A percentile compares a stretch with the other conserved stretches of the same genome.
These are phyloP conservation scores for Scopulariopsis brevicaulis DNA, from an alignment of 2,329 filamentous ascomycete species.

Conservation along the genomic window DNA sequence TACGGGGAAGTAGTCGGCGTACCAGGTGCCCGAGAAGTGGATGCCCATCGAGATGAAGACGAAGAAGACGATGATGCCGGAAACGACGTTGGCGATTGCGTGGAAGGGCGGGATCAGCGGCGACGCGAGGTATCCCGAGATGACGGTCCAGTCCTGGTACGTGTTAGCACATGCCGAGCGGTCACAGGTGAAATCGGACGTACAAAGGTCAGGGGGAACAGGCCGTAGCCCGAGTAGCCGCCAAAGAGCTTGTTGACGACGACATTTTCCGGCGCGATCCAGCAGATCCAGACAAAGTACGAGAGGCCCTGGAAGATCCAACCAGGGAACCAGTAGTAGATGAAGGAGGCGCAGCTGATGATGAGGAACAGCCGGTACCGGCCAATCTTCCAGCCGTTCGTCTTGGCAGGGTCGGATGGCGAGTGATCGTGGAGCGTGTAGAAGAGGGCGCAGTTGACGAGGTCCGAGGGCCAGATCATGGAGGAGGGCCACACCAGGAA, in stretches of 20 bases:
- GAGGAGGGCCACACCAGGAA: slow-evolving; percentile 50
- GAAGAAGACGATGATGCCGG: slow-evolving; percentile 40
- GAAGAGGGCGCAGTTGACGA: slow-evolving; percentile 52
- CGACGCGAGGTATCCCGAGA: slow-evolving; percentile 43
- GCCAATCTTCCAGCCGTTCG: slow-evolving; percentile 46
- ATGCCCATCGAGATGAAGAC: slow-evolving; percentile 32
- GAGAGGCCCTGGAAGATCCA: slow-evolving; percentile 52
- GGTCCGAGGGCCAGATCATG: slow-evolving; percentile 53
- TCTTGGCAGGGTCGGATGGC: slow-evolving; percentile 34
- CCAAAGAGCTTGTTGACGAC: slow-evolving; percentile 57
- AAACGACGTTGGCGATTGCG: slow-evolving; percentile 46
- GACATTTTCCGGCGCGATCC: slow-evolving; percentile 50
- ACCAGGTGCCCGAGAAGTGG: slow-evolving; percentile 30
- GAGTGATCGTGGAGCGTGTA: slow-evolving; percentile 53
- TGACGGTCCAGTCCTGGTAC: slow-evolving; percentile 46
- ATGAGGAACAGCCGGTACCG: slow-evolving; percentile 47
- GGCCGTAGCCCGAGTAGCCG: slow-evolving; percentile 45
- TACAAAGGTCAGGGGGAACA: slow-evolving; percentile 50
- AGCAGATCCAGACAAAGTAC: slow-evolving; percentile 48
- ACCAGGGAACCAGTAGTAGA: slow-evolving; percentile 52
- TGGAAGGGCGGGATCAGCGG: slow-evolving; percentile 49
- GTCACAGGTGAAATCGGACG: not conserved
- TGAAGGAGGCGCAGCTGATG: slow-evolving; percentile 35
- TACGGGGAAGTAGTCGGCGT: slow-evolving; percentile 42
- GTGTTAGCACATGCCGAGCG: not conserved